Conservation (phyloP, 495 filamentous ascomycete genomes). For the Lophium mytilinum region DNA sequence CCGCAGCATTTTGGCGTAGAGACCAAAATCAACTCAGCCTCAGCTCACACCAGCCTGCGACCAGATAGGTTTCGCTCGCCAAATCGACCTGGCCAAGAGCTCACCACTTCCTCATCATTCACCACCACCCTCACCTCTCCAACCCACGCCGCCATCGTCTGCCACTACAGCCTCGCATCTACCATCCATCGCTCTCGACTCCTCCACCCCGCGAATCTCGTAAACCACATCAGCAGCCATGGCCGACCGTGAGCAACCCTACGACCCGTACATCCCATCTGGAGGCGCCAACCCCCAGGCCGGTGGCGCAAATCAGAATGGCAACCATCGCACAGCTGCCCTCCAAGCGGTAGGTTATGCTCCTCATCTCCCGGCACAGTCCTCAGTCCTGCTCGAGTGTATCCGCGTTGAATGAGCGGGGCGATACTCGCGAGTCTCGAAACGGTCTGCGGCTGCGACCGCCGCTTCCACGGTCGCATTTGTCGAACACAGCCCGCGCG, state of each 20-base stretch:
- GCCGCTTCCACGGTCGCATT: too few species aligned
- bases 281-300: slow-evolving; percentile 38
- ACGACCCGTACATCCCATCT: slow-evolving; percentile 86
- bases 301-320: slow-evolving; percentile 49
- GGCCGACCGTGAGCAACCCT: slow-evolving; percentile 68
- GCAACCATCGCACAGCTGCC: slow-evolving; percentile 58
- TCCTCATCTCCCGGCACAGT: neutral
- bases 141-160: neutral
- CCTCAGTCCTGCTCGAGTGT: too few species aligned
- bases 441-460: too few species aligned
- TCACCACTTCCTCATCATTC: slow-evolving; percentile 1
- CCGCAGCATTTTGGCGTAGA: neutral
- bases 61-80: slow-evolving; percentile 15
- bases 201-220: slow-evolving; percentile 1
- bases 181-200: neutral
- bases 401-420: too few species aligned
- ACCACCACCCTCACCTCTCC: neutral
- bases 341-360: slow-evolving; percentile 69
- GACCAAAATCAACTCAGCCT: slow-evolving; percentile 7
- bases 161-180: slow-evolving; percentile 8
- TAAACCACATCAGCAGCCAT: slow-evolving; percentile 33
- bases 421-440: too few species aligned
- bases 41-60: slow-evolving; percentile 18
- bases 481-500: too few species aligned
- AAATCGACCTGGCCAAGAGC: neutral